phyloP scores from a whole-genome alignment of 2,329 filamentous ascomycete species.

The Penicillium sp. region DNA sequence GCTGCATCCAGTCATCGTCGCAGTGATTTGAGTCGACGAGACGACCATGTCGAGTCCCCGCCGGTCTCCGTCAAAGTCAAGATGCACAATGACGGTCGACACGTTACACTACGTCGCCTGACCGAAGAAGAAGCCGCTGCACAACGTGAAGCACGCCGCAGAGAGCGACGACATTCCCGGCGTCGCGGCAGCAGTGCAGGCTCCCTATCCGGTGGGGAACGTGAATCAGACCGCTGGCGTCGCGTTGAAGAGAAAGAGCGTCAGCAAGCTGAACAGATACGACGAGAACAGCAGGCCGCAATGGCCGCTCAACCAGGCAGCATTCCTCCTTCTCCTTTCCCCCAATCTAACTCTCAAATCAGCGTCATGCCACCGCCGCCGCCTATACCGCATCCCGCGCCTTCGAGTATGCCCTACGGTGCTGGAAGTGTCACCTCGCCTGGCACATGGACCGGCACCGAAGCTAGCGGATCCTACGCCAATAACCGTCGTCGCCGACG shows the following conservation, averaged over 20 bases:
- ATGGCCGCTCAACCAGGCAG: slow-evolving; percentile 24
- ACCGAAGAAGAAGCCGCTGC: slow-evolving; percentile 63
- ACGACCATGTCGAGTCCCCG: slow-evolving; percentile 51
- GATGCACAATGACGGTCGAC: slow-evolving; percentile 62
- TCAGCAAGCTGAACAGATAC: slow-evolving; percentile 45
- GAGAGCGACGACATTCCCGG: slow-evolving; percentile 44
- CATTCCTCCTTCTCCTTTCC: slow-evolving; percentile 24
- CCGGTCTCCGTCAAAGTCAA: slow-evolving; percentile 64
- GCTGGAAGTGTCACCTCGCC: slow-evolving; percentile 42
- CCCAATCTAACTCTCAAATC: slow-evolving; percentile 22
- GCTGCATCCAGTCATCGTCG: slow-evolving; percentile 31
- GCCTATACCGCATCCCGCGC: slow-evolving; percentile 32
- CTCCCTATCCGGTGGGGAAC: slow-evolving; percentile 41
- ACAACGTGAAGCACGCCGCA: slow-evolving; percentile 54
- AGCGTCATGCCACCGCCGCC: slow-evolving; percentile 30
- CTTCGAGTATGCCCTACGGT: slow-evolving; percentile 42
- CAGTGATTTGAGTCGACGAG: slow-evolving; percentile 30
- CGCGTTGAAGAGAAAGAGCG: slow-evolving; percentile 51
- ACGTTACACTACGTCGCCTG: slow-evolving; percentile 61
- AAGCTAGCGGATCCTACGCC: slow-evolving; percentile 51
- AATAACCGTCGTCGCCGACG: slow-evolving; percentile 53
- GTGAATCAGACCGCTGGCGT: slow-evolving; percentile 45
- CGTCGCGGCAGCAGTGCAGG: slow-evolving; percentile 41
- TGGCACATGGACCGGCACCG: slow-evolving; percentile 47
- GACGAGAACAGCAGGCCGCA: slow-evolving; percentile 37